Base-by-base conservation (phyloP, 2,329 filamentous ascomycete genomes). In the Ramularia collo-cygni region DNA sequence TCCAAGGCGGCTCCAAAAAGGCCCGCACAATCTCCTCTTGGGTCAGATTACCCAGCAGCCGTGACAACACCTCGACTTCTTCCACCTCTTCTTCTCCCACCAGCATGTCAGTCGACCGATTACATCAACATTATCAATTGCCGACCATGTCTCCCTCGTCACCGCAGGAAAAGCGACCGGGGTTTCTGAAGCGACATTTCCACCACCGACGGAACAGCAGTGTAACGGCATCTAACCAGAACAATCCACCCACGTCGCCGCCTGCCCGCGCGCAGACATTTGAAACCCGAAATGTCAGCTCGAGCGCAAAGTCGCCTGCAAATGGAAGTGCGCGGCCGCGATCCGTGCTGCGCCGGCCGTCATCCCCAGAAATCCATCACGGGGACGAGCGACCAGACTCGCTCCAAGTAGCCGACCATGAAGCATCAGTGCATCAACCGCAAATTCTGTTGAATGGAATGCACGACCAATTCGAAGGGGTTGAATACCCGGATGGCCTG, bases 171-270 rank as follows among this genome's bases (percentile, higher is more conserved):
- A 54, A 54, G 38, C 35, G 32, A 30, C 37, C 40, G 28, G 38
- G 41, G 17, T 50, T 52, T 40, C 44, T 52, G 26, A 41, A 33
- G 24, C 47, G 49, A 26, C 41, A 49, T 38, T 40, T 50, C 17
- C 47, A 40, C n/a, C 46, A 48, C 31, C 36, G 40, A 31, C 43
- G 47, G 29, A 35, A 44, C 28, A 49, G 43, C 35, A 47, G 41
- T 35, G 21, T 40, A 30, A 33, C 17, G 19, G 8, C n/a, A 14
- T 19, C 1, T 28, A 28, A 3, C 16, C 28, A 42, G 30, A 26
- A 32, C n/a, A 16, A n/a, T 27, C 21, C 30, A 27, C 35, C 19
- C 21, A 19, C 4, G 21, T 27, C 35, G 35, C 28, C 35, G 28
- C 21, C 35, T 14, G 30, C 44, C 24, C 32, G 37, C 16, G 35